These are phyloP conservation scores for Escallonia rubra DNA, from an alignment of 129 eudicot genomes.

Conservation along the genomic window DNA sequence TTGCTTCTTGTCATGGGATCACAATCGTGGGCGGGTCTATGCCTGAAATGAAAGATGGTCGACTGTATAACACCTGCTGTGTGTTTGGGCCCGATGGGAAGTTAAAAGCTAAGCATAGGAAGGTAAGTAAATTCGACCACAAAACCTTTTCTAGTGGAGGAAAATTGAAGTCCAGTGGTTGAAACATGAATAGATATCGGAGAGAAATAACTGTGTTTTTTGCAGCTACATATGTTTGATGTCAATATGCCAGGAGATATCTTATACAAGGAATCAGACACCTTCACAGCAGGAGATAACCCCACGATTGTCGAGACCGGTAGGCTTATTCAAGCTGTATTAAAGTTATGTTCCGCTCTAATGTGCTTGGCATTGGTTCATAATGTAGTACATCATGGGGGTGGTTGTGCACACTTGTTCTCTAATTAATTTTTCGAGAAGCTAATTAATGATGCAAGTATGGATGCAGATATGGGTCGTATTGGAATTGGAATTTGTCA, in stretches of 20 bases:
- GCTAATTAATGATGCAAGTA: neutral
- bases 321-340: neutral
- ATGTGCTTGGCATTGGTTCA: too few species aligned
- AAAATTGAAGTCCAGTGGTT: neutral
- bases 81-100: conserved; percentile 39
- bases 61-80: conserved; percentile 37
- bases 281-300: conserved; percentile 23
- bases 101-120: conserved; percentile 34
- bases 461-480: conserved; percentile 30
- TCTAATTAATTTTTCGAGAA: too few species aligned
- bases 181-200: neutral
- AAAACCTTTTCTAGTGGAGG: neutral
- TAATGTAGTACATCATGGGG: too few species aligned
- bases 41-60: conserved; percentile 18
- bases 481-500: conserved; percentile 46
- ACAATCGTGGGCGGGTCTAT: conserved; percentile 40
- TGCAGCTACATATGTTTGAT: conserved; percentile 53
- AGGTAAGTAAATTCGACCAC: conserved; percentile 19
- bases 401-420: too few species aligned
- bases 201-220: neutral
- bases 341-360: too few species aligned
- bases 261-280: conserved; percentile 38
- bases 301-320: conserved; percentile 40
- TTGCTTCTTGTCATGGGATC: conserved; percentile 16
- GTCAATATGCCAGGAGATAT: conserved; percentile 31